Conservation (phyloP, 2,329 filamentous ascomycete genomes). For the Penicillium sp. region DNA sequence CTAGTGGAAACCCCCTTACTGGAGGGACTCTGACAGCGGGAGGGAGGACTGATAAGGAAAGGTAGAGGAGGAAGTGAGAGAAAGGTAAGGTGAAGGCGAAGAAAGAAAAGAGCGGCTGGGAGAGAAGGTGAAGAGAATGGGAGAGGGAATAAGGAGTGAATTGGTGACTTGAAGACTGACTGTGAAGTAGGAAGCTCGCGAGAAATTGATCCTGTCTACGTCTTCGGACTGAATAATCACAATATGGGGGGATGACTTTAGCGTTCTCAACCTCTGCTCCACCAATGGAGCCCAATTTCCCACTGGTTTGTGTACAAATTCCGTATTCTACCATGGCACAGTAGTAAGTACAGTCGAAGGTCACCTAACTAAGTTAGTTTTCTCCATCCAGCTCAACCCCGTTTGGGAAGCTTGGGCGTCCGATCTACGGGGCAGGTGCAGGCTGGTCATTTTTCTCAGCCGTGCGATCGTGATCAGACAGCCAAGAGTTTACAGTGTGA, state of each 20-base stretch:
- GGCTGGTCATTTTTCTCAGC: background rate
- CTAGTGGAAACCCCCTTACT: conserved; percentile 23
- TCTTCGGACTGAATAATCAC: background rate
- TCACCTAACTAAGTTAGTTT: background rate
- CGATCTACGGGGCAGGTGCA: conserved; percentile 5
- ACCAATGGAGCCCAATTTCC: conserved; percentile 25
- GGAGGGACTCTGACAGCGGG: conserved; percentile 6
- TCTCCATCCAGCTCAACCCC: background rate
- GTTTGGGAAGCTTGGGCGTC: conserved; percentile 4
- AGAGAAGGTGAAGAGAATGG: background rate
- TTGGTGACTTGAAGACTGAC: background rate
- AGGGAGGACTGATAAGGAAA: conserved; percentile 17
- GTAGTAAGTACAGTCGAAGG: background rate
- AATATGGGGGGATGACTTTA: conserved; percentile 5
- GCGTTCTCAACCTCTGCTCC: conserved; percentile 23
- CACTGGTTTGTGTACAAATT: conserved; percentile 14
- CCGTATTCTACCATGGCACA: background rate
- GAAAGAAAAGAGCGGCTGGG: background rate
- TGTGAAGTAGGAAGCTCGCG: background rate
- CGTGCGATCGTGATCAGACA: background rate
- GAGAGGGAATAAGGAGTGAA: conserved; percentile 1
- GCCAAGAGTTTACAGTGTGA: background rate
- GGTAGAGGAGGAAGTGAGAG: background rate
- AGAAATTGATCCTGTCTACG: background rate
- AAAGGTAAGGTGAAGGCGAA: background rate